phyloP scores from a whole-genome alignment of 495 filamentous ascomycete species.

The Talaromyces thailandensis region DNA sequence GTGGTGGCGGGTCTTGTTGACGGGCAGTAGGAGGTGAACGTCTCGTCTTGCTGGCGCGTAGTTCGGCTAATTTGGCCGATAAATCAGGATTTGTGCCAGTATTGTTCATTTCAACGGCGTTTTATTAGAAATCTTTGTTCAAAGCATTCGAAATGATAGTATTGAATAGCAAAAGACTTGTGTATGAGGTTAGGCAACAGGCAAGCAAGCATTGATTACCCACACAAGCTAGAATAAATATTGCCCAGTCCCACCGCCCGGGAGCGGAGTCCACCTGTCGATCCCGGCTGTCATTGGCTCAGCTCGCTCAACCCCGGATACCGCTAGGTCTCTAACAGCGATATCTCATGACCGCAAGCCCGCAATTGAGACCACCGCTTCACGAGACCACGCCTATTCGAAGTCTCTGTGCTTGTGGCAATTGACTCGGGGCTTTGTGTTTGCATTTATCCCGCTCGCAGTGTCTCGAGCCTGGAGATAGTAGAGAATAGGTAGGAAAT shows the following conservation, averaged over 20 bases:
- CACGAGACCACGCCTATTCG: neutral
- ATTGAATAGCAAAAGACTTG: neutral
- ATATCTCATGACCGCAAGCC: neutral
- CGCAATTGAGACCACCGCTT: neutral
- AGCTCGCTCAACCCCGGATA: neutral
- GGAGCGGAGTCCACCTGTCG: neutral
- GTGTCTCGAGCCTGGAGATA: neutral
- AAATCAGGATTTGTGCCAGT: slow-evolving; percentile 42
- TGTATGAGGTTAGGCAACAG: neutral
- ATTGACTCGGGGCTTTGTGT: neutral
- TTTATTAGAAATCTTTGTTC: neutral
- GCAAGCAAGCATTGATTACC: neutral
- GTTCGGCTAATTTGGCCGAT: slow-evolving; percentile 55
- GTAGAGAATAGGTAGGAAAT: neutral
- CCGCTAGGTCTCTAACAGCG: neutral
- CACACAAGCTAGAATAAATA: neutral
- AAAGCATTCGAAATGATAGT: neutral
- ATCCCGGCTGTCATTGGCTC: neutral
- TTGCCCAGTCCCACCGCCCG: neutral
- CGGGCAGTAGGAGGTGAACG: slow-evolving; percentile 39
- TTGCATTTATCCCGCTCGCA: neutral
- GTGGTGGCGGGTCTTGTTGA: slow-evolving; percentile 51
- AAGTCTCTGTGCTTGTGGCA: neutral
- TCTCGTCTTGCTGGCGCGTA: slow-evolving; percentile 52
- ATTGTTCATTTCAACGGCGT: slow-evolving; percentile 8